Conservation (phyloP, 106 monocot species). For the Phalaenopsis aphrodite region DNA sequence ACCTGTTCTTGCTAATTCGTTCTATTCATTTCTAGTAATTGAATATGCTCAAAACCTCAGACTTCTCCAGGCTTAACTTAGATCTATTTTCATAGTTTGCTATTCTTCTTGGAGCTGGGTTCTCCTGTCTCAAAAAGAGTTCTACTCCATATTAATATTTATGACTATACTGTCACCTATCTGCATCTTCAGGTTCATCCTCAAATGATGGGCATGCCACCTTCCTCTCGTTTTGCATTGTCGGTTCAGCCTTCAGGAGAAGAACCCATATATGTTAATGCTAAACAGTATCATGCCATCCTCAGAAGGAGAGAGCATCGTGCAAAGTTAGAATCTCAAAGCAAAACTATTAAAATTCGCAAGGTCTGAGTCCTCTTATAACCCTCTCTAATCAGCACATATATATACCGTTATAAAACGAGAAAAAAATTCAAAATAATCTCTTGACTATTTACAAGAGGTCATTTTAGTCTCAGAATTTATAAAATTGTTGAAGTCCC, state of each 20-base stretch:
- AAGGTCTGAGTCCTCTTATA: slow-evolving; percentile 32
- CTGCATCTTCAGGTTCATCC: slow-evolving; percentile 33
- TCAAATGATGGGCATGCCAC: slow-evolving; percentile 23
- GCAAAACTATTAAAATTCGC: slow-evolving; percentile 51
- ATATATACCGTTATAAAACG: not conserved
- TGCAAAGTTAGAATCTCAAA: slow-evolving; percentile 72
- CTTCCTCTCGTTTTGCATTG: slow-evolving; percentile 39
- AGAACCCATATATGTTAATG: slow-evolving; percentile 85
- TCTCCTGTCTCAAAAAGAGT: too few species aligned
- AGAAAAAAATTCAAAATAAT: too few species aligned
- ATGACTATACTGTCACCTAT: not conserved
- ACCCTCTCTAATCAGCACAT: too few species aligned
- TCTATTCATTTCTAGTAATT: too few species aligned
- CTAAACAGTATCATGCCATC: slow-evolving; percentile 75
- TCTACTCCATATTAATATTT: not conserved
- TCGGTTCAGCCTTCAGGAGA: slow-evolving; percentile 45
- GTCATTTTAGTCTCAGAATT: too few species aligned
- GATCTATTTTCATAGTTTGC: too few species aligned
- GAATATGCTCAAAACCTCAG: too few species aligned
- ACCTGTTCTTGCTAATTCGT: too few species aligned
- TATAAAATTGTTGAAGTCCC: too few species aligned
- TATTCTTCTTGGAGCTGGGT: too few species aligned
- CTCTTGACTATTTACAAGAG: too few species aligned
- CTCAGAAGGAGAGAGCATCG: slow-evolving; percentile 69
- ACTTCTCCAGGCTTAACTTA: too few species aligned